Percentiles rank a stretch among this genome's conserved stretches.
phyloP scores from a whole-genome alignment of 2,329 filamentous ascomycete species.

The Aaosphaeria arxii region DNA sequence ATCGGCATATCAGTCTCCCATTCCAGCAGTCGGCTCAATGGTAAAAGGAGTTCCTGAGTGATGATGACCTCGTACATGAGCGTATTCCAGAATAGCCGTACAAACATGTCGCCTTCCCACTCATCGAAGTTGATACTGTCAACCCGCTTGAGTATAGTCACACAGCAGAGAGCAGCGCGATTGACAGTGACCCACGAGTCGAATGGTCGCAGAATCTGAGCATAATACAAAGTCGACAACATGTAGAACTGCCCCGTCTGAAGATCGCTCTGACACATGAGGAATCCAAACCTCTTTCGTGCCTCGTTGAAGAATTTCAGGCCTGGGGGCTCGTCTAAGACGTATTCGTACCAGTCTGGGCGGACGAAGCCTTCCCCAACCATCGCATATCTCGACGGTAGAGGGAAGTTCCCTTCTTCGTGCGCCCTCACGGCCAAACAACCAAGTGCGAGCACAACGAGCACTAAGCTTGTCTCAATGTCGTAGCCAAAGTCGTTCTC shows the following conservation, averaged over 20 bases:
- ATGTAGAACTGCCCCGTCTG: constrained; percentile 54
- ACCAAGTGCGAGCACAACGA: constrained; percentile 52
- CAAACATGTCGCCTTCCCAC: constrained; percentile 57
- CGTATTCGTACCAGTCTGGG: constrained; percentile 35
- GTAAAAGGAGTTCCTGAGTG: constrained; percentile 53
- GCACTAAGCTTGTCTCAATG: constrained; percentile 51
- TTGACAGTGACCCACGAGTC: constrained; percentile 55
- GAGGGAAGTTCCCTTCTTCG: constrained; percentile 48
- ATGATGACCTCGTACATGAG: constrained; percentile 57
- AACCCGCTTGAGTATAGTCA: constrained; percentile 46
- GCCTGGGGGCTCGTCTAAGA: constrained; percentile 42
- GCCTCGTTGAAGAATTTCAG: constrained; percentile 55
- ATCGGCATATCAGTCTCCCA: constrained; percentile 54
- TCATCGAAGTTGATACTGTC: constrained; percentile 43
- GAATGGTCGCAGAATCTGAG: constrained; percentile 51
- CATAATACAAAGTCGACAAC: constrained; percentile 51
- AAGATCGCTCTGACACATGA: constrained; percentile 50
- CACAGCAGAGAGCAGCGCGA: constrained; percentile 50
- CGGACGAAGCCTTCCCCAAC: constrained; percentile 17
- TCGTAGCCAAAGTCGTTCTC: constrained; percentile 52
- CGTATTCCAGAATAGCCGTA: constrained; percentile 54
- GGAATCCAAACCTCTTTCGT: constrained; percentile 50
- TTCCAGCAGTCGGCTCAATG: constrained; percentile 49
- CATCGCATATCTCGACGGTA: constrained; percentile 31
- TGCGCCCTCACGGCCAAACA: constrained; percentile 50